Evolutionary conservation across 1,284 basidiomycete genomes (phyloP), one percentile per base, ranked within the genome.

Genomic region (Cryptococcus sp.): DNA sequence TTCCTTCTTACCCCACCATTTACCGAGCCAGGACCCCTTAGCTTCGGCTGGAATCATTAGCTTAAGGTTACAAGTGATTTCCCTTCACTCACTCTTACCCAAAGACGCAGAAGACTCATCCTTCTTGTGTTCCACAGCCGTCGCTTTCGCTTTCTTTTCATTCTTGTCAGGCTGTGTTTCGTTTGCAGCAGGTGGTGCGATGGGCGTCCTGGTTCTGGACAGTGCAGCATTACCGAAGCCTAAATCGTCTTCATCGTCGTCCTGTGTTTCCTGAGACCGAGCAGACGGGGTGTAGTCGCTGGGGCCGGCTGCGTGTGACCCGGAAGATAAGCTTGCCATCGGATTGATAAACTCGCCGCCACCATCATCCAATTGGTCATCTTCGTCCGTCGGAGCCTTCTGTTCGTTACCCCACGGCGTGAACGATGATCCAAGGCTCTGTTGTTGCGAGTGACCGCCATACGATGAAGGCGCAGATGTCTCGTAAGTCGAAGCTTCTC

Each of bases 201-300:
- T 8, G 72, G 72, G 68, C 38, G 71, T 72, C 33, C 62, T 56
- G 10, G 50, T 49, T 31, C 69, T 55, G 0, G 70, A 72, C 11
- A 73, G 71, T 35, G 81, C 79, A 3, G 78, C 79, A 70, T 97
- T 98, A 10, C 94, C 90, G 57, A 98, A 82, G 2, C 96, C 95
- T 41, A 98, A 82, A 65, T 97, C 91, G 50, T 94, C 91, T 4
- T 87, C 86, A 15, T 89, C 89, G 4, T 88, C 85, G 4, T 84
- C 84, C 11, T 58, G 59, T 49, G 68, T 59, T 46, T 55, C 61
- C n/a, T 66, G 62, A 33, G 68, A 36, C 46, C 60, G 63, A 52
- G 67, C 36, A 34, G 62, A 61, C 30, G 45, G 47, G 47, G 56
- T 58, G 32, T 52, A 42, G 41, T 52, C 33, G 43, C 32, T 49